A percentile compares a stretch with the other conserved stretches of the same genome.
phyloP scores from a whole-genome alignment of 139 green algal genomes.

The Coelastrella sp. region DNA sequence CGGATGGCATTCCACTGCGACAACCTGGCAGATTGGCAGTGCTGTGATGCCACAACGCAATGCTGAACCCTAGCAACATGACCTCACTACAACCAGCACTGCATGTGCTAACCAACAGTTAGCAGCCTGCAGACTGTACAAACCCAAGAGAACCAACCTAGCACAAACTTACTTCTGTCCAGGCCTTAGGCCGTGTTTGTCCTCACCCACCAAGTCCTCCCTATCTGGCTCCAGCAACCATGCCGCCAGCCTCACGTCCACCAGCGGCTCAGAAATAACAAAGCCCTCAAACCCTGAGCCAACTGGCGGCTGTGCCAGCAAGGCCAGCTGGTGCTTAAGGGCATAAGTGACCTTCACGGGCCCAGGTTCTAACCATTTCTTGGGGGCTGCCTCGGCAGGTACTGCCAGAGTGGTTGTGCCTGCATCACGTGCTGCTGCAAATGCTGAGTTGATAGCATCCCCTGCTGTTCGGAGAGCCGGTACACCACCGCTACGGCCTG shows the following conservation, averaged over 20 bases:
- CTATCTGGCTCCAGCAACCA: slow-evolving; percentile 74
- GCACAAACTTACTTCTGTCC: not conserved
- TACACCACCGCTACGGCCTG: not conserved
- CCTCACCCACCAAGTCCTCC: not conserved
- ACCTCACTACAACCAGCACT: too few relatives aligned
- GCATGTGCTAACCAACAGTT: too few relatives aligned
- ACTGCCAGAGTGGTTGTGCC: not conserved
- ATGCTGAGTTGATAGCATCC: not conserved
- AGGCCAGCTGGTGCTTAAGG: slow-evolving; percentile 71
- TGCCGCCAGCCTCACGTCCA: slow-evolving; percentile 82
- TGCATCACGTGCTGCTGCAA: not conserved
- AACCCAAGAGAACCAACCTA: too few relatives aligned
- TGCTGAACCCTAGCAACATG: too few relatives aligned
- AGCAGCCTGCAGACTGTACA: too few relatives aligned
- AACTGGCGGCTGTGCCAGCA: slow-evolving; percentile 39
- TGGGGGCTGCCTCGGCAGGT: slow-evolving; percentile 10
- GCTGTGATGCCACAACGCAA: too few relatives aligned
- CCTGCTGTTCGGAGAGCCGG: slow-evolving; percentile 1
- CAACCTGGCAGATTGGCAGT: too few relatives aligned
- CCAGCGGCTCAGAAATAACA: slow-evolving; percentile 58
- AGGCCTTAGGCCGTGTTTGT: not conserved
- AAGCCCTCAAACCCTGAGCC: not conserved
- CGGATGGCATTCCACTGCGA: too few relatives aligned
- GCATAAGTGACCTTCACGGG: slow-evolving; percentile 64
- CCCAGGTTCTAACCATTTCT: not conserved